phyloP scores from a whole-genome alignment of 345 rosid genomes.

The Salix udensis region DNA sequence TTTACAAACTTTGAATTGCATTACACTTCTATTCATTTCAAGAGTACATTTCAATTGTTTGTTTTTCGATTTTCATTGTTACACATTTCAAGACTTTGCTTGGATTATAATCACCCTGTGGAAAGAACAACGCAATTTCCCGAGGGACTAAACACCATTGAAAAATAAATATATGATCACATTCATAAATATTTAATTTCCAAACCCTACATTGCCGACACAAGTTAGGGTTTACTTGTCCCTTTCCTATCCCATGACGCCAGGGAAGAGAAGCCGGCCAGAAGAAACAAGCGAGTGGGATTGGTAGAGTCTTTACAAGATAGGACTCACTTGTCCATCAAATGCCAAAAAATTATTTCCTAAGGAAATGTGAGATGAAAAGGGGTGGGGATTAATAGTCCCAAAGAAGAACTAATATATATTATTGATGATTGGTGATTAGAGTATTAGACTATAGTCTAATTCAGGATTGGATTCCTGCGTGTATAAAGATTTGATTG shows the following conservation, averaged over 20 bases:
- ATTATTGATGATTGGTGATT: not conserved
- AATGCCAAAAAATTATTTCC: slow-evolving; percentile 33
- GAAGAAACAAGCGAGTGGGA: not conserved
- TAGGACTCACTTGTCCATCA: slow-evolving; percentile 33
- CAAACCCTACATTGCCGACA: not conserved
- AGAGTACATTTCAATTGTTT: no score
- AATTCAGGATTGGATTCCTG: slow-evolving; percentile 3
- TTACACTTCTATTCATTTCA: no score
- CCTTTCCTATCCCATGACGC: not conserved
- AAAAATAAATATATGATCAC: not conserved
- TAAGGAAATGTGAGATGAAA: slow-evolving; percentile 12
- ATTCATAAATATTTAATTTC: not conserved
- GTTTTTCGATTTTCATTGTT: no score
- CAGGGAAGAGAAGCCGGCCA: not conserved
- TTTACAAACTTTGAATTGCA: no score
- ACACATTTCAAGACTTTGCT: not conserved
- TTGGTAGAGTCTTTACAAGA: slow-evolving; percentile 7
- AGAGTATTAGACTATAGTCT: not conserved
- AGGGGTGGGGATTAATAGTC: not conserved
- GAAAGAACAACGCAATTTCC: not conserved
- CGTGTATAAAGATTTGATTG: no score
- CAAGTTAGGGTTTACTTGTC: not conserved
- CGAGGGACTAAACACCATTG: not conserved
- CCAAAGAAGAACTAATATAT: slow-evolving; percentile 4
- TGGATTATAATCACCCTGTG: not conserved